Base-by-base conservation (phyloP, 805 yeast genomes). In the Candida methanosorbosa region DNA sequence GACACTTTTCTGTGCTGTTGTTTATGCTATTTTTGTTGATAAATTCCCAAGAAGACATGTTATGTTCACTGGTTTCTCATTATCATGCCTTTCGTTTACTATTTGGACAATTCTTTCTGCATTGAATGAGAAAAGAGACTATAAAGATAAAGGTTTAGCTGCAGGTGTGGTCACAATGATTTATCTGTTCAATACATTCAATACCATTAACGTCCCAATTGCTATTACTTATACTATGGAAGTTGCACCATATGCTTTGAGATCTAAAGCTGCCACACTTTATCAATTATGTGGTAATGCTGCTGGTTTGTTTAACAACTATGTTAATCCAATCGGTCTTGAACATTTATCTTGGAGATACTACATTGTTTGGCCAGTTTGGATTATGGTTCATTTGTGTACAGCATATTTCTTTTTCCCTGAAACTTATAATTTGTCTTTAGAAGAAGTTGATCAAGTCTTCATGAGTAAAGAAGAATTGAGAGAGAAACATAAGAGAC, bases 101-200 rank as follows among this genome's bases (percentile, higher is more conserved):
- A 54, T 63, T 26, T 65, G 70, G 66, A 70, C 76, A 1, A 44
- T 52, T 7, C 49, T 67, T 22, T 68, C 77, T 16, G 75, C 76
- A 2, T 46, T 61, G 25, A 42, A 63, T 41, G 67, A 64, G 47
- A 47, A 46, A 49, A 11, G 6, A 13, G 14, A 24, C 27, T n/a
- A 9, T 45, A 50, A 54, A 33, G 56, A 68, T 36, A 62, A 60
- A 42, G 16, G 52, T 4, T 49, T 63, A 21, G 71, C 66, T 33
- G 32, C 26, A 18, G 32, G 32, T 41, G 71, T 66, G n/a, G 54
- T 70, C 44, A 70, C 70, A n/a, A 64, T 71, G 70, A 67, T 71
- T 33, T 69, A 65, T 60, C 43, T 68, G 27, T 65, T n/a, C 27
- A 28, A 23, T 15, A 23, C 17, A 18, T 30, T 32, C 30, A 28